Evolutionary conservation across 805 yeast genomes (phyloP), one percentile per base, ranked within the genome.

Genomic region (Starmerella vitae): DNA sequence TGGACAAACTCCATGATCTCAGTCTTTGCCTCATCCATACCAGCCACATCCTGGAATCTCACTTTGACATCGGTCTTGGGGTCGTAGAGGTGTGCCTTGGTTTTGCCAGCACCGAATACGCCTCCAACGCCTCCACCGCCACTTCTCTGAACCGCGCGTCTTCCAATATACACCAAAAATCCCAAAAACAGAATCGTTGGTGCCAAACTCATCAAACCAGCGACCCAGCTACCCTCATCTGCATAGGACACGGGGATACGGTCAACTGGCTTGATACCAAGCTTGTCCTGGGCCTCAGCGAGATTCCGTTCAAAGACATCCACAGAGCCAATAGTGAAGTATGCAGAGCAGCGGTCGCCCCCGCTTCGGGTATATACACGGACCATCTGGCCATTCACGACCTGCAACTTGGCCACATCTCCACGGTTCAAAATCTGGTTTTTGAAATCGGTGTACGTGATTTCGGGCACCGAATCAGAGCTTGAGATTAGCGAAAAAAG

Each of bases 1-100:
- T 77, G 75, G 39, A 85, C 96, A 65, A 85, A 85, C 61, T 85
- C 96, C 93, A 84, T 81, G 49, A 85, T 84, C 63, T 85, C 96
- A 56, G 78, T 88, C 56, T 85, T 85, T 15, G 94, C 91, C 60
- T 85, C 96, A 51, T 82, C 83, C 66, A 88, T 79, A 20, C 96
- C 96, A 1, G 96, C 96, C 38, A 85, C 95, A 56, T 86, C 94
- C 46, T 74, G 76, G 57, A 86, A 85, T 47, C 73, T 76, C 36
- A 82, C 75, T 53, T 80, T 80, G 44, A 85, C 80, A 46, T 81
- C 85, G 4, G 79, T 76, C 51, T 80, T 88, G 50, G 80, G 82
- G 60, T 84, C 81, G 64, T 79, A 84, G 43, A 74, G 64, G 58
- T 80, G 81, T 28, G 91, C 91, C 49, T 72, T 77, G 14, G 82